These are phyloP conservation scores for Nidularia pulvinata DNA, from an alignment of 768 basidiomycete genomes.

Conservation along the genomic window DNA sequence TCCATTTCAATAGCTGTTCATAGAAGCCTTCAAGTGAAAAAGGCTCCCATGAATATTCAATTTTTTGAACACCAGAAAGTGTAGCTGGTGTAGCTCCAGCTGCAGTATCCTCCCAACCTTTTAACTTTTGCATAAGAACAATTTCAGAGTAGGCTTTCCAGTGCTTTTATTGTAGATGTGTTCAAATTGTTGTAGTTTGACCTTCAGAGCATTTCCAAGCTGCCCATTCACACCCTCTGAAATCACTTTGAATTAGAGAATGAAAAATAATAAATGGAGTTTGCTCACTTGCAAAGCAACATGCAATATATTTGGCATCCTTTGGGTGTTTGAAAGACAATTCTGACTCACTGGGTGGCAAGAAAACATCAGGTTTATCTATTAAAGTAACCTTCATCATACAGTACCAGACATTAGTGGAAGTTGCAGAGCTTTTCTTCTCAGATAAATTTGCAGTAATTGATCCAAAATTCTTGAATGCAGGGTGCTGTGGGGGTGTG, in stretches of 20 bases:
- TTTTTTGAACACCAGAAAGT: background rate
- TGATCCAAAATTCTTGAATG: background rate
- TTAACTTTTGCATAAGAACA: too few species aligned
- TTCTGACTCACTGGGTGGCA: background rate
- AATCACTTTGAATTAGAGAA: background rate
- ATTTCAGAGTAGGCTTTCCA: too few species aligned
- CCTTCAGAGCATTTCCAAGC: background rate
- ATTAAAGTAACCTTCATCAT: background rate
- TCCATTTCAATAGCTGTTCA: constrained; percentile 12
- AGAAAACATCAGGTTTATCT: background rate
- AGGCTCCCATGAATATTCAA: background rate
- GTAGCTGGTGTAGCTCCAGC: too few species aligned
- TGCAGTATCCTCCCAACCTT: too few species aligned
- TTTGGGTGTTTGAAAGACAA: background rate
- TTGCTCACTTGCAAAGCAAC: background rate
- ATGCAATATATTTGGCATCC: background rate
- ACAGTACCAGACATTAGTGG: background rate
- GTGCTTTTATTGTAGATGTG: too few species aligned
- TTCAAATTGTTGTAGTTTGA: too few species aligned
- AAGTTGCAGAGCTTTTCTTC: background rate
- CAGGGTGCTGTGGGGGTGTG: too few species aligned
- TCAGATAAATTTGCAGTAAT: background rate
- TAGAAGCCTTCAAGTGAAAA: constrained; percentile 19
- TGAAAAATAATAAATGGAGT: background rate
- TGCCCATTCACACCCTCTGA: background rate